Conservation (phyloP, 176 grass and related monocot genomes). For the Areca catechu region DNA sequence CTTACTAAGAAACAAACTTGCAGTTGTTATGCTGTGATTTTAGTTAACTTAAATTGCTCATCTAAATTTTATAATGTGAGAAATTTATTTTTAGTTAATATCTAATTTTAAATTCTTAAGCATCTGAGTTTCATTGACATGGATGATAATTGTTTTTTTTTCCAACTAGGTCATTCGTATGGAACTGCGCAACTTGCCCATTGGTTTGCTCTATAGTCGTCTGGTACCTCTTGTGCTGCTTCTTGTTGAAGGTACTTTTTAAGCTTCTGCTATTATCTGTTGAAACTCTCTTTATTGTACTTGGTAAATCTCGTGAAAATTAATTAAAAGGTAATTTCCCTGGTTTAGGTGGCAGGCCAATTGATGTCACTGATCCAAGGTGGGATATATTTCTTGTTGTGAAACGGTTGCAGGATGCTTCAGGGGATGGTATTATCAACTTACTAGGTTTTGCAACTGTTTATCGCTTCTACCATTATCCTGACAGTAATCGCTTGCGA, state of each 20-base stretch:
- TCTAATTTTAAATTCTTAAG: no score
- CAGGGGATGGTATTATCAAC: conserved; percentile 22
- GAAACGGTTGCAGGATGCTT: conserved; percentile 28
- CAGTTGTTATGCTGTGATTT: no score
- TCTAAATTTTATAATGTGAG: no score
- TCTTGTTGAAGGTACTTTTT: conserved; percentile 75
- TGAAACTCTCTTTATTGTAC: no score
- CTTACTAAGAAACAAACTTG: no score
- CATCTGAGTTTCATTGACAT: neutral
- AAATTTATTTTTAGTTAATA: no score
- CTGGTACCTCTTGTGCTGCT: conserved; percentile 84
- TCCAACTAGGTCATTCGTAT: conserved; percentile 52
- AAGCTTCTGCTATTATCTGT: conserved; percentile 7
- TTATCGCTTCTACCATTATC: conserved; percentile 79
- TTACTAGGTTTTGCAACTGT: conserved; percentile 75
- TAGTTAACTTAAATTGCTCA: no score
- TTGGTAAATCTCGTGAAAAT: no score
- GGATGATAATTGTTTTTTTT: neutral
- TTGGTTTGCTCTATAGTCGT: conserved; percentile 75
- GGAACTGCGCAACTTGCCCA: conserved; percentile 52
- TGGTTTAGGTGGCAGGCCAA: conserved; percentile 50
- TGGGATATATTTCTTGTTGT: conserved; percentile 75
- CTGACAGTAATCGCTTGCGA: conserved; percentile 59
- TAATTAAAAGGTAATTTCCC: neutral
- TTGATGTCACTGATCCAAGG: conserved; percentile 83